phyloP scores from a whole-genome alignment of 805 yeast species.

The Lachancea dasiensis region DNA sequence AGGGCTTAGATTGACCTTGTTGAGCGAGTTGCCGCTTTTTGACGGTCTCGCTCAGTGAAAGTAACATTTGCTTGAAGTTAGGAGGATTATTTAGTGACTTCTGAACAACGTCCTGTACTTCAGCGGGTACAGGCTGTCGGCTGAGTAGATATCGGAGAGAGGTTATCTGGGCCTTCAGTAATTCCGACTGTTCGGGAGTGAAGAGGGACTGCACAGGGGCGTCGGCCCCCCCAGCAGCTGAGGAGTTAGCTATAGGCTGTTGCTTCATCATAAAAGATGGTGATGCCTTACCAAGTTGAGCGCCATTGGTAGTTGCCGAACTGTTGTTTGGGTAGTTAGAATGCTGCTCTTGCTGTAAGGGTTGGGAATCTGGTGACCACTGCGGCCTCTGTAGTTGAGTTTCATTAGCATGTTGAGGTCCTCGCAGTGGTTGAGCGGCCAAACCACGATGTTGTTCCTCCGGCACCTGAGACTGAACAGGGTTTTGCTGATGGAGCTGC shows the following conservation, averaged over 20 bases:
- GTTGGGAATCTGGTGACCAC: background rate
- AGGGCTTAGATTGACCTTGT: slow-evolving; percentile 7
- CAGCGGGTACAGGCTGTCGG: slow-evolving; percentile 27
- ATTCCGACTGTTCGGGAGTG: slow-evolving; percentile 27
- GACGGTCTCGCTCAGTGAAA: slow-evolving; percentile 27
- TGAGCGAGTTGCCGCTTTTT: slow-evolving; percentile 14
- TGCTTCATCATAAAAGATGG: background rate
- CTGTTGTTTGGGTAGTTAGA: too few relatives aligned
- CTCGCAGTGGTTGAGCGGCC: background rate
- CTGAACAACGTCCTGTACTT: slow-evolving; percentile 25
- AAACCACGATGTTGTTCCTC: background rate
- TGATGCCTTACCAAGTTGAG: background rate
- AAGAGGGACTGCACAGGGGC: slow-evolving; percentile 12
- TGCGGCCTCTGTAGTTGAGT: background rate
- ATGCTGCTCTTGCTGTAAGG: background rate
- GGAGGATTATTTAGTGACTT: slow-evolving; percentile 30
- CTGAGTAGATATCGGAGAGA: slow-evolving; percentile 30
- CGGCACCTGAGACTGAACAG: background rate
- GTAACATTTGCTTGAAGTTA: slow-evolving; percentile 29
- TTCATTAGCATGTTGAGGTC: background rate
- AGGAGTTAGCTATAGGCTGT: background rate
- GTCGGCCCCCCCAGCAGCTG: background rate
- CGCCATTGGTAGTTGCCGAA: too few relatives aligned
- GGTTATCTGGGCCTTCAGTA: slow-evolving; percentile 33
- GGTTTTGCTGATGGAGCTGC: slow-evolving; percentile 1